Evolutionary conservation across 345 rosid genomes (phyloP).

Genomic region (Arabidopsis thaliana): TAIR10.1 NC_003074.8:6179501-6180000

Average conservation of each 20-base stretch:
- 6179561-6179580: constrained; percentile 1
- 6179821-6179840: too few species aligned
- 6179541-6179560: neutral
- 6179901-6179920: too few species aligned
- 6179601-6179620: constrained; percentile 29
- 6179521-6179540: neutral
- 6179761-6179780: neutral
- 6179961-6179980: neutral
- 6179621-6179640: constrained; percentile 13
- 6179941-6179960: too few species aligned
- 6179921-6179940: too few species aligned
- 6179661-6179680: constrained; percentile 30
- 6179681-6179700: constrained; percentile 43
- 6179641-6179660: constrained; percentile 38
- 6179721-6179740: constrained; percentile 26
- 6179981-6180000: neutral
- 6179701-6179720: constrained; percentile 30
- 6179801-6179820: neutral
- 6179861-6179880: too few species aligned
- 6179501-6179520: neutral
- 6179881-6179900: too few species aligned
- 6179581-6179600: neutral
- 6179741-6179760: neutral
- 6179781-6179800: neutral
- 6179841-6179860: too few species aligned